phyloP scores from a whole-genome alignment of 805 yeast species.

The Saccharomyces eubayanus region DNA sequence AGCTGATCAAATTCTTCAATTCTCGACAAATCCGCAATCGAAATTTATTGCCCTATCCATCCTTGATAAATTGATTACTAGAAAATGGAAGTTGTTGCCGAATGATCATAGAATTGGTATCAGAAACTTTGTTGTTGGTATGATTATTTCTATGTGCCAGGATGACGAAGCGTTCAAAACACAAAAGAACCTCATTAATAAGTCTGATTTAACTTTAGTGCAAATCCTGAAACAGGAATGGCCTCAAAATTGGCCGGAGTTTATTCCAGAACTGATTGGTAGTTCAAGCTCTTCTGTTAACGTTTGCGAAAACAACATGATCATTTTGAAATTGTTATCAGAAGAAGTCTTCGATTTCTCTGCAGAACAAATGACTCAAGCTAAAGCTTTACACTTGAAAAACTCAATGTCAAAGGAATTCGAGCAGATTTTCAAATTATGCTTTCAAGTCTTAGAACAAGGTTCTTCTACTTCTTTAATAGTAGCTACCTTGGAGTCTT shows the following conservation, averaged over 20 bases:
- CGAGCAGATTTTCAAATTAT: constrained; percentile 83
- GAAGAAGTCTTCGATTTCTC: constrained; percentile 95
- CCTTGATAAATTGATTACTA: constrained; percentile 79
- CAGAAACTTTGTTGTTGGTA: constrained; percentile 84
- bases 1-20: constrained; percentile 80
- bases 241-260: constrained; percentile 98
- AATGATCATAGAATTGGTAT: constrained; percentile 85
- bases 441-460: constrained; percentile 87
- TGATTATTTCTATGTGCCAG: constrained; percentile 87
- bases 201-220: constrained; percentile 88
- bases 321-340: constrained; percentile 73
- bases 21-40: constrained; percentile 71
- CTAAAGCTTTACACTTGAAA: constrained; percentile 78
- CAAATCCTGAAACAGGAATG: constrained; percentile 95
- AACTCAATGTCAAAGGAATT: constrained; percentile 82
- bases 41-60: constrained; percentile 89
- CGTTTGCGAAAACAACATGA: constrained; percentile 97
- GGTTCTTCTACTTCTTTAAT: constrained; percentile 79
- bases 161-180: constrained; percentile 62
- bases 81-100: constrained; percentile 90
- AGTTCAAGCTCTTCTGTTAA: constrained; percentile 79
- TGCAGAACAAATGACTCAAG: constrained; percentile 95
- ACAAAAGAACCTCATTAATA: constrained; percentile 79
- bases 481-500: constrained; percentile 72
- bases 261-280: constrained; percentile 84